Conservation (phyloP, 768 basidiomycete species). For the Mycena olivaceomarginata region DNA sequence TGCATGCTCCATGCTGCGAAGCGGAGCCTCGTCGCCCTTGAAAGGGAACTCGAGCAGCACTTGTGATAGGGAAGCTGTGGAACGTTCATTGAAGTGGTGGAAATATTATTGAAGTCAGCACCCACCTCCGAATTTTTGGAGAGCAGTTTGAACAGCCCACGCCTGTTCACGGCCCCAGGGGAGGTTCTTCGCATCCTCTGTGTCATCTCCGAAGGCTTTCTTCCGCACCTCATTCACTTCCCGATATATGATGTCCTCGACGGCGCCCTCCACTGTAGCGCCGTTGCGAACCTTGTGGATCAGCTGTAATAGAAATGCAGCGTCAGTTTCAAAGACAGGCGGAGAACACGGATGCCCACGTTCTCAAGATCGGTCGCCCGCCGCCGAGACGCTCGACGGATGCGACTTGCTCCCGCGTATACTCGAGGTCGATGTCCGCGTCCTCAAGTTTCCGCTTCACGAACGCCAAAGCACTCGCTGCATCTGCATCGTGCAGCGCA, state of each 20-base stretch:
- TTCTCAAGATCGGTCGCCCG: slow-evolving; percentile 91
- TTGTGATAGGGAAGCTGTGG: slow-evolving; percentile 86
- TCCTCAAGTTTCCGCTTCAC: slow-evolving; percentile 87
- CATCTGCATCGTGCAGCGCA: slow-evolving; percentile 90
- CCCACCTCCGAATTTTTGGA: slow-evolving; percentile 79
- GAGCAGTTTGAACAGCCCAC: slow-evolving; percentile 89
- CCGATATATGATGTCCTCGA: slow-evolving; percentile 91
- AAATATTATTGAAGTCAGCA: slow-evolving; percentile 42
- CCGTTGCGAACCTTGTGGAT: slow-evolving; percentile 91
- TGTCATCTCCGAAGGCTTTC: slow-evolving; percentile 94
- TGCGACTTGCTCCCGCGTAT: slow-evolving; percentile 73
- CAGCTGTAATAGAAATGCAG: slow-evolving; percentile 65
- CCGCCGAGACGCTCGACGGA: slow-evolving; percentile 87
- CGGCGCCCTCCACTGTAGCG: slow-evolving; percentile 83
- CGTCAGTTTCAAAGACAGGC: slow-evolving; percentile 7
- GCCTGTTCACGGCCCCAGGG: slow-evolving; percentile 93
- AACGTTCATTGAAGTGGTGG: background rate
- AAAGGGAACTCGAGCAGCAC: slow-evolving; percentile 90
- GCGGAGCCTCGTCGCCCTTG: slow-evolving; percentile 88
- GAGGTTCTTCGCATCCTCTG: slow-evolving; percentile 88
- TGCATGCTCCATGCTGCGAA: slow-evolving; percentile 91
- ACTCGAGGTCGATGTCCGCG: slow-evolving; percentile 68
- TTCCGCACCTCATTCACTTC: slow-evolving; percentile 91
- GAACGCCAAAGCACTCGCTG: slow-evolving; percentile 85
- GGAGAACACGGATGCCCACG: slow-evolving; percentile 64